These are phyloP conservation scores for Neopestalotiopsis clavispora DNA, from an alignment of 2,329 filamentous ascomycete genomes.

Conservation along the genomic window DNA sequence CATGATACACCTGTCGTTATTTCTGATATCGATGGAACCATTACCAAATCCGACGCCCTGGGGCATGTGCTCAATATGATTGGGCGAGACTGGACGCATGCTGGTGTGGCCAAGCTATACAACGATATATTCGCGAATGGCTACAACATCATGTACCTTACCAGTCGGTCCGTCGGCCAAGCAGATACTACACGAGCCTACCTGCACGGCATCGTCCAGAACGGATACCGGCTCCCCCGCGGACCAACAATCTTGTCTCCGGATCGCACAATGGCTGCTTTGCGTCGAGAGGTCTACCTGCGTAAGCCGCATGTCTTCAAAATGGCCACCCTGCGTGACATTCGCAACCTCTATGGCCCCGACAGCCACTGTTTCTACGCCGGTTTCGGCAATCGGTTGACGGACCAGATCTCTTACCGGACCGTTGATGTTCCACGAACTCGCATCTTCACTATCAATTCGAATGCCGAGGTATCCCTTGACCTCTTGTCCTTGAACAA, in stretches of 20 bases:
- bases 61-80: constrained; percentile 97
- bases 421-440: constrained; percentile 94
- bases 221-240: constrained; percentile 82
- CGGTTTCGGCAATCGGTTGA: constrained; percentile 94
- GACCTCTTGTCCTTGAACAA: constrained; percentile 91
- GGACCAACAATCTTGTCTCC: constrained; percentile 95
- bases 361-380: constrained; percentile 90
- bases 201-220: constrained; percentile 86
- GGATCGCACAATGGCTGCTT: constrained; percentile 90
- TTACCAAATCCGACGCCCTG: constrained; percentile 94
- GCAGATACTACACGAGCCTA: constrained; percentile 91
- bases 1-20: constrained; percentile 93
- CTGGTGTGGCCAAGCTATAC: constrained; percentile 95
- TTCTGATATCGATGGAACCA: constrained; percentile 97
- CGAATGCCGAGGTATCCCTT: constrained; percentile 91
- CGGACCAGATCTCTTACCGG: constrained; percentile 93
- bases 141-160: constrained; percentile 99
- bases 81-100: constrained; percentile 96
- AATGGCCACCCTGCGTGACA: constrained; percentile 96
- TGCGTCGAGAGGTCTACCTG: constrained; percentile 91
- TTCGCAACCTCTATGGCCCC: constrained; percentile 82
- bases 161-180: constrained; percentile 90
- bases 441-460: constrained; percentile 98
- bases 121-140: constrained; percentile 94
- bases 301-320: constrained; percentile 99